Evolutionary conservation across 2,329 filamentous ascomycete species (phyloP).

Genomic region (Microdochium trichocladiopsis): DNA sequence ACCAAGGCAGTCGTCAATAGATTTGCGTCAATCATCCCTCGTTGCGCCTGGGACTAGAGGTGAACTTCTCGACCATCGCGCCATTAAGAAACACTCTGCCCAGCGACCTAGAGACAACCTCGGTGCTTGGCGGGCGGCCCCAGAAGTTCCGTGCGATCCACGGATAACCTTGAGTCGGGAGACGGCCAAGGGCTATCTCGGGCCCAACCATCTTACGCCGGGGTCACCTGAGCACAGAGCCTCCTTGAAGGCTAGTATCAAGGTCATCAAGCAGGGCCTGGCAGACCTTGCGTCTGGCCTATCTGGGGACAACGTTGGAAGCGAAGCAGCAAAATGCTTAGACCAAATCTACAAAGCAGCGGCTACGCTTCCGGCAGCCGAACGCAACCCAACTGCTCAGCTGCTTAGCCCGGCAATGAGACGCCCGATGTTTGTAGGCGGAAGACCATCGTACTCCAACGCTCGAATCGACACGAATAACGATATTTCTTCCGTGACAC

Average conservation of each 20-base stretch:
- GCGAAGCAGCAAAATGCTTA: conserved; percentile 34
- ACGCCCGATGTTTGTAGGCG: conserved; percentile 21
- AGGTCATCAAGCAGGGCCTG: conserved; percentile 6
- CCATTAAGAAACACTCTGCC: conserved; percentile 27
- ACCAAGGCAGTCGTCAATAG: conserved; percentile 14
- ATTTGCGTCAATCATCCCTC: no score
- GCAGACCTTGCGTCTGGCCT: neutral
- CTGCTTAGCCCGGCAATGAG: conserved; percentile 10
- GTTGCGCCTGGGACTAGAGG: conserved; percentile 17
- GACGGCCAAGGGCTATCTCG: conserved; percentile 25
- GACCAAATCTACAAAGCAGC: conserved; percentile 31
- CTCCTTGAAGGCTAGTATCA: conserved; percentile 8
- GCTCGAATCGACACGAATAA: conserved; percentile 15
- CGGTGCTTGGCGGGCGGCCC: conserved; percentile 34
- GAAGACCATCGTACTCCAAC: conserved; percentile 24
- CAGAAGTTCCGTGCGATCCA: conserved; percentile 27
- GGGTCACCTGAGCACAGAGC: conserved; percentile 9
- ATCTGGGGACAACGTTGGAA: conserved; percentile 7
- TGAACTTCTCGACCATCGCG: conserved; percentile 28
- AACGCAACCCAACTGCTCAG: conserved; percentile 14
- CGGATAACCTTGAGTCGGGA: conserved; percentile 33
- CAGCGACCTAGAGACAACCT: conserved; percentile 34
- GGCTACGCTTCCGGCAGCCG: conserved; percentile 20
- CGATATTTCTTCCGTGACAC: conserved; percentile 8
- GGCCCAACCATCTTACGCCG: neutral